phyloP scores from a whole-genome alignment of 2,329 filamentous ascomycete genomes.

The Cercospora nicotianae region DNA sequence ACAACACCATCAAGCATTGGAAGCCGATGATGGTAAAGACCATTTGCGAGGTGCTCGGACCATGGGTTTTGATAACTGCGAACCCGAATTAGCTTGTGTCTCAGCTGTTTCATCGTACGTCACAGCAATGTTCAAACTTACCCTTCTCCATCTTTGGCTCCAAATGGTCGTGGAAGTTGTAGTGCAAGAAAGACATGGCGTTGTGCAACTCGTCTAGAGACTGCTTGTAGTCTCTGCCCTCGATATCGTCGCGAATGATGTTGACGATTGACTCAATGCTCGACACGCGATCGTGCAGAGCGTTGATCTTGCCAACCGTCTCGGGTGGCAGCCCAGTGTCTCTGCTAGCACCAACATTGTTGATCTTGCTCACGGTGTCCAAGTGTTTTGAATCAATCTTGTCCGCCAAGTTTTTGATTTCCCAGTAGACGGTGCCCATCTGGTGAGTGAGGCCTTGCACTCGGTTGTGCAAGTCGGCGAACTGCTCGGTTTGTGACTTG shows the following conservation, averaged over 20 bases:
- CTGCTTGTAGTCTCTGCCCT: conserved; percentile 58
- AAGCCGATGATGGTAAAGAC: conserved; percentile 72
- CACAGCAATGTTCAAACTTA: not conserved
- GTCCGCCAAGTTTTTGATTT: conserved; percentile 54
- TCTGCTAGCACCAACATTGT: conserved; percentile 53
- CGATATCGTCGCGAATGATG: conserved; percentile 55
- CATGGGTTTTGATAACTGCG: conserved; percentile 37
- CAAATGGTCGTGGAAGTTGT: conserved; percentile 55
- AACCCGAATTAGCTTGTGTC: not conserved
- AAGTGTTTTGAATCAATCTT: conserved; percentile 58
- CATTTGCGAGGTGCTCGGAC: conserved; percentile 60
- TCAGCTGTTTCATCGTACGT: not conserved
- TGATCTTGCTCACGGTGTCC: conserved; percentile 49
- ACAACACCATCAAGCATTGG: conserved; percentile 68
- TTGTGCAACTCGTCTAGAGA: conserved; percentile 56
- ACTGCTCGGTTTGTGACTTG: conserved; percentile 59
- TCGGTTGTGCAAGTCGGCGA: conserved; percentile 81
- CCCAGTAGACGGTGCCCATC: conserved; percentile 61
- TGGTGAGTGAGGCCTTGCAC: conserved; percentile 73
- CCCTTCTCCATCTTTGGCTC: conserved; percentile 41
- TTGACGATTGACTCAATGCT: conserved; percentile 54
- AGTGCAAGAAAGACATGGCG: conserved; percentile 43
- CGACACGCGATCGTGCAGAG: conserved; percentile 21
- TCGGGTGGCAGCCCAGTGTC: conserved; percentile 31
- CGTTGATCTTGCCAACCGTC: conserved; percentile 26